Base-by-base conservation (phyloP, 306 rosid species). In the Notholithocarpus densiflorus region DNA sequence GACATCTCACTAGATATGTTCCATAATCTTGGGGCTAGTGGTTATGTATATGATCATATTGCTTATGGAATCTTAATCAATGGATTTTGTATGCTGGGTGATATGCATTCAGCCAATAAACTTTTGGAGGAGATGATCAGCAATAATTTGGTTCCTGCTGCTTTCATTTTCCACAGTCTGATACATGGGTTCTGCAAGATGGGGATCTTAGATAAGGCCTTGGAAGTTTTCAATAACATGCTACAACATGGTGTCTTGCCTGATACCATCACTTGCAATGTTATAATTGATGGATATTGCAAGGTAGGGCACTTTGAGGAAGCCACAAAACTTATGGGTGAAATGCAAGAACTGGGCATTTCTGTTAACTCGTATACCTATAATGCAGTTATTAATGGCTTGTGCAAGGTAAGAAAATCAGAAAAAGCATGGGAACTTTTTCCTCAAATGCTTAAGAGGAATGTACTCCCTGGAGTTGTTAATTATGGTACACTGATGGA, bases 401-500 rank as follows among this genome's bases (percentile, higher is more conserved):
- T 91, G 71, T 91, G 91, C 77, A 82, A 80, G 78, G 88, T 78
- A 81, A 45, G 85, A 72, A 76, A 75, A 75, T 70, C 84, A 61
- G 79, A 89, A 62, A 84, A 73, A 68, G 88, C 87, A 27, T 88
- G 83, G 89, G 89, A 85, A 78, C 76, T 91, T 70, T 74, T 91
- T 72, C 96, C 93, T 27, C 64, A 75, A 73, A 91, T 91, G 96
- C 81, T 91, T 11, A 91, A 91, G 89, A 79, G 75, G 79, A 89
- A 87, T 81, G 77, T 86, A 65, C 75, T 77, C 83, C 93, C 91
- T 1, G 85, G 72, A 80, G 90, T 65, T 82, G 83, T 86, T 72
- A 85, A 80, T 79, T 91, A 82, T 77, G 79, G 79, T 71, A 87
- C 85, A 31, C 87, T 91, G 61, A 89, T 91, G 53, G 77, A 88